Conservation (phyloP, 169 alveolate species). For the Eimeria praecox region DNA sequence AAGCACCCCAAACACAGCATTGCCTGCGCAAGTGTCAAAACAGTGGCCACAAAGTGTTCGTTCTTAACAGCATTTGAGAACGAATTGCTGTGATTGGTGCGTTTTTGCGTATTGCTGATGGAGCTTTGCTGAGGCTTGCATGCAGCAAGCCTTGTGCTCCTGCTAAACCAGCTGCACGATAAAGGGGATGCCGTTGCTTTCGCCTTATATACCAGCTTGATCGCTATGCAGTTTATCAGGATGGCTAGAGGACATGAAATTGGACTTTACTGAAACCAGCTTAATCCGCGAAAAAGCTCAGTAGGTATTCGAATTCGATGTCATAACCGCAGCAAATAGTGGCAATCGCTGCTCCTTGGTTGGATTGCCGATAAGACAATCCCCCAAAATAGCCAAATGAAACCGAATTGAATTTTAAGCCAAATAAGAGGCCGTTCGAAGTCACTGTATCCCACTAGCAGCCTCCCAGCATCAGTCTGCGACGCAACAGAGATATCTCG, state of each 20-base stretch:
- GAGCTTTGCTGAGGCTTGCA: background rate
- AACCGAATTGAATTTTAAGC: background rate
- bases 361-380: background rate
- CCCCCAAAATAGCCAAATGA: too few relatives aligned
- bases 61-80: background rate
- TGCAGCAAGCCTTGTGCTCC: background rate
- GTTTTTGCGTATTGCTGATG: background rate
- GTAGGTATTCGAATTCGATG: background rate
- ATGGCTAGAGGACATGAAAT: background rate
- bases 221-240: background rate
- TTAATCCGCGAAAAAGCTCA: background rate
- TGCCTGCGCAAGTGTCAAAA: background rate
- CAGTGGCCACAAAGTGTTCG: background rate
- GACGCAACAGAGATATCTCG: background rate
- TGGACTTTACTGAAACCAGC: background rate
- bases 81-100: background rate
- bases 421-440: background rate
- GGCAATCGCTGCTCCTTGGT: background rate
- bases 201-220: too few relatives aligned
- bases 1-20: background rate
- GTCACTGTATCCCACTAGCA: background rate
- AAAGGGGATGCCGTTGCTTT: too few relatives aligned
- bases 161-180: background rate
- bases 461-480: too few relatives aligned
- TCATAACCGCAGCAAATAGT: background rate